Base-by-base conservation (phyloP, 2,329 filamentous ascomycete genomes). In the Zymoseptoria ardabiliae region DNA sequence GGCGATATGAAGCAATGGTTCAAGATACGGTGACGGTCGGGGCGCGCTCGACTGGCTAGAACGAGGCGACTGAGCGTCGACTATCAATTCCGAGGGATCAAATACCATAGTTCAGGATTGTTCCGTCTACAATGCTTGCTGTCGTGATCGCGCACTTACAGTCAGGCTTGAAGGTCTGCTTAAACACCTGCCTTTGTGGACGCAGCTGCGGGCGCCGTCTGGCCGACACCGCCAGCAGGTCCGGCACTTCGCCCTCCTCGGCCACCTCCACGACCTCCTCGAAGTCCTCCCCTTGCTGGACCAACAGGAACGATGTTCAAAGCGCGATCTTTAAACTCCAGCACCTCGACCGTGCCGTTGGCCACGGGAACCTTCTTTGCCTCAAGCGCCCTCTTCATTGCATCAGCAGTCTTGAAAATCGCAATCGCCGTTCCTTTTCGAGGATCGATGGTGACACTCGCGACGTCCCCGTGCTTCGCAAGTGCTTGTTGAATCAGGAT, bases 361-460 rank as follows among this genome's bases (percentile, higher is more conserved):
- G 88, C 92, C 10, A 97, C 87, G 20, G 87, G 78, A 28, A 97
- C 82, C 0, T 90, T 90, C 69, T 91, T 95, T 11, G 89, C 89
- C 17, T 85, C 82, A 70, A 96, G 85, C 4, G 93, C 93, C 69
- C 89, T 91, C 67, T 84, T 83, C 23, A 97, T 79, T 9, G 83
- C 81, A 8, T 86, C 85, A 0, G 87, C 81, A 21, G 91, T 86
- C 9, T 83, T 82, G 76, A 97, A 97, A 63, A 96, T 90, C 48
- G 96, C 87, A 71, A 97, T 96, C 2, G 91, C 93, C 69, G 96
- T 96, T 0, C 91, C 91, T 73, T 97, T 97, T 69, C 92, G 89
- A 73, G 91, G 92, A 72, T 97, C 93, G 57, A 97, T 93, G 68
- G 97, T 93, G 19, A 96, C 90, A 65, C 85, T 88, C 0, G 84